These are phyloP conservation scores for Basipetospora chlamydospora DNA, from an alignment of 2,329 filamentous ascomycete genomes.

Conservation along the genomic window DNA sequence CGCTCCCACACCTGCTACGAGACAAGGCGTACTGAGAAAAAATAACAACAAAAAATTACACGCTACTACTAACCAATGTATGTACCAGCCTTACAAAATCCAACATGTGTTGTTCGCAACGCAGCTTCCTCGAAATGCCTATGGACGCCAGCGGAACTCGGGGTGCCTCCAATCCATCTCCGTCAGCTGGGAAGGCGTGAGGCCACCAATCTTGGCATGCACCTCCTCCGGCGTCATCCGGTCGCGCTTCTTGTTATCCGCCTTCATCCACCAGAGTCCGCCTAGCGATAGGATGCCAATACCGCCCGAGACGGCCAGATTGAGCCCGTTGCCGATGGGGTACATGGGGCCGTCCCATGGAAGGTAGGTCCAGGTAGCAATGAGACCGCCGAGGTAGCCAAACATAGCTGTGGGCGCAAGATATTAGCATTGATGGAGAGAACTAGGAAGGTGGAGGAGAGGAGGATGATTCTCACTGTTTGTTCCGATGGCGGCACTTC, in stretches of 20 bases:
- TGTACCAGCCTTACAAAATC: too few relatives aligned
- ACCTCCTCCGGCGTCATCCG: slow-evolving; percentile 2
- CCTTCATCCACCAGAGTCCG: slow-evolving; percentile 8
- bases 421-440: background rate
- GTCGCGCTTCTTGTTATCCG: slow-evolving; percentile 9
- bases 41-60: too few relatives aligned
- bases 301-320: slow-evolving; percentile 5
- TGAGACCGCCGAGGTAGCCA: slow-evolving; percentile 9
- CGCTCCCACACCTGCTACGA: too few relatives aligned
- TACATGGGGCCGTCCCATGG: slow-evolving; percentile 9
- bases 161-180: slow-evolving; percentile 10
- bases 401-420: slow-evolving; percentile 3
- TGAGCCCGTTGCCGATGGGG: slow-evolving; percentile 9
- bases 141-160: slow-evolving; percentile 9
- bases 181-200: slow-evolving; percentile 5
- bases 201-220: slow-evolving; percentile 6
- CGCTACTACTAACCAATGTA: too few relatives aligned
- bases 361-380: slow-evolving; percentile 10
- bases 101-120: too few relatives aligned
- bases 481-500: slow-evolving; percentile 43
- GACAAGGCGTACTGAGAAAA: too few relatives aligned
- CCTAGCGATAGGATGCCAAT: slow-evolving; percentile 6
- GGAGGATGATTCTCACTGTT: slow-evolving; percentile 17
- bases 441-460: background rate
- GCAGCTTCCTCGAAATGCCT: too few relatives aligned